Base-by-base conservation (phyloP, 2,329 filamentous ascomycete genomes). In the Capronia coronata region DNA sequence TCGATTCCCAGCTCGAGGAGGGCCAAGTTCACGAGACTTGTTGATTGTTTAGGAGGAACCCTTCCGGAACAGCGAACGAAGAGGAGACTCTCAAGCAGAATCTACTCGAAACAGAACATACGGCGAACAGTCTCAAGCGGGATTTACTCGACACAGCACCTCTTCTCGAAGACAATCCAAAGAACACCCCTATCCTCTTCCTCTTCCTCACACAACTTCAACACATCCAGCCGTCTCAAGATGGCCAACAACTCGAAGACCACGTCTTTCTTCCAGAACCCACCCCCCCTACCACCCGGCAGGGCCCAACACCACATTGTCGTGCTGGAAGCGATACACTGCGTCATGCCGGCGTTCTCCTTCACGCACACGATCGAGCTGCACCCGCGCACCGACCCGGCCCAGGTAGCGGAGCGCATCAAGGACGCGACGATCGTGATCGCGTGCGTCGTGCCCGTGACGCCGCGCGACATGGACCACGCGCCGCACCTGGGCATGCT, bases 371-470 rank as follows among this genome's bases (percentile, higher is more conserved):
- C 61, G 2, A 64, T 72, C 43, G 71, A 66, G 8, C 54, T 61
- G 27, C 67, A 75, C 59, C 59, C 62, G 6, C 59, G 52, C 48
- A 71, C 68, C 9, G 45, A 61, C 2, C 61, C 64, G 7, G 48
- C 63, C 21, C 49, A 71, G 41, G 61, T 76, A 13, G 63, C 67
- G 37, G 62, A 63, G 6, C 68, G 71, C 43, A 65, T 76, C 46
- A 65, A 63, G 54, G 62, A 71, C 60, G 74, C 74, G 13, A 73
- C 71, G 3, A 71, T 77, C 30, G 49, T 73, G 7, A 68, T 75
- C 47, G 62, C 68, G 11, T 70, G 70, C 14, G 66, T 66, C 3
- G 61, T 66, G 2, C 66, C 65, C 23, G 62, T 77, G 19, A 66
- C 68, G n/a, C 64, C 69, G 19, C 64, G 64, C 18, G 64, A 66